Conservation (phyloP, 129 eudicot species). For the Escallonia rubra region DNA sequence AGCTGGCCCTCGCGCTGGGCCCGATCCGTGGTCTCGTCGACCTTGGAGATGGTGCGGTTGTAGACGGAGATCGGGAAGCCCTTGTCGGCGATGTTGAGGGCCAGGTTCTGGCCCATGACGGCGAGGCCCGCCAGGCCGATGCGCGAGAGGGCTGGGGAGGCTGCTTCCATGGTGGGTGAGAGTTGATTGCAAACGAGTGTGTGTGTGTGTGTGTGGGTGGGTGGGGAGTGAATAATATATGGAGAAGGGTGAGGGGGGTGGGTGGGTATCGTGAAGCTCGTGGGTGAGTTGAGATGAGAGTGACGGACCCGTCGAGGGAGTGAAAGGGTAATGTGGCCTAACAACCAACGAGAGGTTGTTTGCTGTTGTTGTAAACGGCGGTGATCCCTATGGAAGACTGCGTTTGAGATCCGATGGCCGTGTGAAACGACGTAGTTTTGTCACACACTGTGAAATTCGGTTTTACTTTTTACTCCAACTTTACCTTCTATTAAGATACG, state of each 20-base stretch:
- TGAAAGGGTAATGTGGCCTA: constrained; percentile 48
- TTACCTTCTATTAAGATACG: background rate
- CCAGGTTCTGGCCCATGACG: constrained; percentile 95
- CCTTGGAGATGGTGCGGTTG: constrained; percentile 76
- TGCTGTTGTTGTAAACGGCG: constrained; percentile 10
- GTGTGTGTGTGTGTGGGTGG: background rate
- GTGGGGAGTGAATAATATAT: constrained; percentile 1
- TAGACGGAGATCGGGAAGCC: constrained; percentile 91
- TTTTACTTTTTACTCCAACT: too few relatives aligned
- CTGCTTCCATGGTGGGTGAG: constrained; percentile 25
- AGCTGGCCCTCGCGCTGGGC: constrained; percentile 68
- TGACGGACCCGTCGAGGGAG: constrained; percentile 91
- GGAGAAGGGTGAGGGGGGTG: background rate
- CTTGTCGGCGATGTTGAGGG: constrained; percentile 86
- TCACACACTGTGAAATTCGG: too few relatives aligned
- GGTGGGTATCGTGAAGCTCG: constrained; percentile 1
- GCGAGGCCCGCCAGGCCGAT: constrained; percentile 95
- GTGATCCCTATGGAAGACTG: background rate
- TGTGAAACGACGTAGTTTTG: background rate
- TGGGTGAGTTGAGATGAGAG: constrained; percentile 13
- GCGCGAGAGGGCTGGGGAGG: constrained; percentile 46
- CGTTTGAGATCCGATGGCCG: background rate
- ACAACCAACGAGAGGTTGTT: constrained; percentile 37
- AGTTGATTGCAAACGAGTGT: constrained; percentile 3
- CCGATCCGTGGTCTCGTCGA: constrained; percentile 81